phyloP scores from a whole-genome alignment of 2,329 filamentous ascomycete species.

The Nemania serpens region DNA sequence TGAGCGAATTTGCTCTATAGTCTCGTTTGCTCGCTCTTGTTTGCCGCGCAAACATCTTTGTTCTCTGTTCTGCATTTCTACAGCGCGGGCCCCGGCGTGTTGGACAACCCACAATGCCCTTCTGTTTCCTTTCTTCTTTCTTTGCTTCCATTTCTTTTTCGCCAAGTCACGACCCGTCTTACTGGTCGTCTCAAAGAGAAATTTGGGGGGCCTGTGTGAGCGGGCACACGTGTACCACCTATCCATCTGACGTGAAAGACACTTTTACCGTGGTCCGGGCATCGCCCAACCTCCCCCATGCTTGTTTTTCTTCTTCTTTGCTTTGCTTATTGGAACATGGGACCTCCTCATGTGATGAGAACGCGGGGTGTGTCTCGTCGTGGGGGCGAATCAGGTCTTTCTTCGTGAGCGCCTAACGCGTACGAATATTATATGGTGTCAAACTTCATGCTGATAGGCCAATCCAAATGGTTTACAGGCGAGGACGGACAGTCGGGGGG shows the following conservation, averaged over 20 bases:
- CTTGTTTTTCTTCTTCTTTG: too few species aligned
- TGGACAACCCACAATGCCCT: too few species aligned
- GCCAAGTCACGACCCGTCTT: too few species aligned
- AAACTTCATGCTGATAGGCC: conserved; percentile 17
- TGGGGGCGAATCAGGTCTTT: background rate
- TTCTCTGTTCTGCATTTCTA: background rate
- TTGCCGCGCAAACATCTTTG: conserved; percentile 11
- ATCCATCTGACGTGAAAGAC: too few species aligned
- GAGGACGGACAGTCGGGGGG: background rate
- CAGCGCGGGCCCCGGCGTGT: background rate
- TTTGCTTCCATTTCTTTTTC: too few species aligned
- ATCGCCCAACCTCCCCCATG: too few species aligned
- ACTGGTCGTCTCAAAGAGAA: too few species aligned
- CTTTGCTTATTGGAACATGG: background rate
- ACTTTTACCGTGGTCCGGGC: too few species aligned
- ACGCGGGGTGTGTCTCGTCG: conserved; percentile 6
- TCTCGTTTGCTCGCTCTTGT: conserved; percentile 1
- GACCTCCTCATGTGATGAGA: conserved; percentile 4
- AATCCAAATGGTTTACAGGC: background rate
- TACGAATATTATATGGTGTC: background rate
- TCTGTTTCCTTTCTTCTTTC: too few species aligned
- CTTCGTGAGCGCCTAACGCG: conserved; percentile 11
- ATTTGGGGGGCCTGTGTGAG: too few species aligned
- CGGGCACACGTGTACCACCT: too few species aligned
- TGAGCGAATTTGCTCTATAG: background rate